A percentile compares a stretch with the other conserved stretches of the same genome.
Conservation (phyloP, 345 rosid species). For the Arabis hirsuta region DNA sequence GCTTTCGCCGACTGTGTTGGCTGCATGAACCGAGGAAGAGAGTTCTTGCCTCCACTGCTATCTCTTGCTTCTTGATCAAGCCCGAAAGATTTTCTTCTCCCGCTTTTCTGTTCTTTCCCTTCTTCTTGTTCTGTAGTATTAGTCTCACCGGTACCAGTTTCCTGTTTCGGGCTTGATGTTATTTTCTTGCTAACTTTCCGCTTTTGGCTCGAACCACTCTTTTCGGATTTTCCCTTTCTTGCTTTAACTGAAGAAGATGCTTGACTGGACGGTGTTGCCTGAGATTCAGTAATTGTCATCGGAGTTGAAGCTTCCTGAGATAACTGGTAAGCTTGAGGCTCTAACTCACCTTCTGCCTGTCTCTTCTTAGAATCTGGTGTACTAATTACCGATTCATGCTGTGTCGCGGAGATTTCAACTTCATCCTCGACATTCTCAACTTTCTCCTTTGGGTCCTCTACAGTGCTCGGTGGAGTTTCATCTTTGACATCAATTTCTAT, state of each 20-base stretch:
- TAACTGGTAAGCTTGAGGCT: conserved; percentile 29
- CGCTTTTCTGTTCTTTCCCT: conserved; percentile 65
- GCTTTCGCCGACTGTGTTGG: conserved; percentile 94
- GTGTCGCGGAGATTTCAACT: conserved; percentile 38
- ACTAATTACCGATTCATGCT: conserved; percentile 43
- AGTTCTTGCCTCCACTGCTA: conserved; percentile 65
- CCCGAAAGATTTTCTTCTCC: conserved; percentile 74
- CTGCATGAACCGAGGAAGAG: conserved; percentile 96
- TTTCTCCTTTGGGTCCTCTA: conserved; percentile 46
- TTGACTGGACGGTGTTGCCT: conserved; percentile 87
- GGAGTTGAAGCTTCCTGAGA: conserved; percentile 72
- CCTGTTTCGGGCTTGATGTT: conserved; percentile 60
- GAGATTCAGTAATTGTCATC: conserved; percentile 68
- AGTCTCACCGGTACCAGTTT: conserved; percentile 49
- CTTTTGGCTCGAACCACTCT: conserved; percentile 60
- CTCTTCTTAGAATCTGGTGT: conserved; percentile 54
- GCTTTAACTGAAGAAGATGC: conserved; percentile 58
- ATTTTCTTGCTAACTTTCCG: conserved; percentile 65
- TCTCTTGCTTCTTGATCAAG: conserved; percentile 76
- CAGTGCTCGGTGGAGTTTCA: conserved; percentile 26
- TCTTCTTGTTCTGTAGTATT: conserved; percentile 54
- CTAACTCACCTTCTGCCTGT: conserved; percentile 46
- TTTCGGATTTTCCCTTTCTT: conserved; percentile 55
- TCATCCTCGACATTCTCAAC: conserved; percentile 44
- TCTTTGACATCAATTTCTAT: conserved; percentile 48